A percentile compares a stretch with the other conserved stretches of the same genome.
Evolutionary conservation across 2,329 filamentous ascomycete genomes (phyloP).

Genomic region (Botrytis hyacinthi): DNA sequence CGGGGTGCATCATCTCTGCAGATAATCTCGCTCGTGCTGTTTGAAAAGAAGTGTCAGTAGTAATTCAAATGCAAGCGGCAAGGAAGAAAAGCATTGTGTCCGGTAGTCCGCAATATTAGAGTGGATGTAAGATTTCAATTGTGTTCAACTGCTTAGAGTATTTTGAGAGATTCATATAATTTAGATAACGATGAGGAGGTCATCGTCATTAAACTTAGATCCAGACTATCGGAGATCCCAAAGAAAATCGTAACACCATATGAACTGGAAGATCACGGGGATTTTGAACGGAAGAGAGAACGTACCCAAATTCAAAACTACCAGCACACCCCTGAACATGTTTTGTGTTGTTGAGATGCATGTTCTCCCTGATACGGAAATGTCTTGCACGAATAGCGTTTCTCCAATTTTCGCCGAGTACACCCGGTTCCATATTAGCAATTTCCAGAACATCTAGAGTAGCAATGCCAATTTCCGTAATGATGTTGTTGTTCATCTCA

Average conservation of each 20-base stretch:
- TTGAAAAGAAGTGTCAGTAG: background rate
- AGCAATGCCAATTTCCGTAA: conserved; percentile 86
- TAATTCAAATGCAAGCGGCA: no score
- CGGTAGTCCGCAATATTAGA: background rate
- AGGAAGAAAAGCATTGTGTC: background rate
- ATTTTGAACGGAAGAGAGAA: background rate
- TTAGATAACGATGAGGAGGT: background rate
- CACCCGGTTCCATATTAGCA: conserved; percentile 55
- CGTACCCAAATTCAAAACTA: conserved; percentile 71
- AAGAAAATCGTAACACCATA: background rate
- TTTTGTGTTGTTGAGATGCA: conserved; percentile 61
- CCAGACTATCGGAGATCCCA: no score
- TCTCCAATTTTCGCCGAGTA: conserved; percentile 64
- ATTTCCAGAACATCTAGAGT: conserved; percentile 69
- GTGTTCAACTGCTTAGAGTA: background rate
- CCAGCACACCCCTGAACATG: conserved; percentile 74
- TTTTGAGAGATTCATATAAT: background rate
- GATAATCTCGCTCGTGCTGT: conserved; percentile 55
- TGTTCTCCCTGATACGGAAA: conserved; percentile 70
- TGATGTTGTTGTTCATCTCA: conserved; percentile 61
- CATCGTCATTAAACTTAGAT: background rate
- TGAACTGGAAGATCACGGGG: background rate
- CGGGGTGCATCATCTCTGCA: conserved; percentile 44
- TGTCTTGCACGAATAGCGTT: conserved; percentile 67
- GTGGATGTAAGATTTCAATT: background rate